A percentile compares a stretch with the other conserved stretches of the same genome.
Conservation (phyloP, 768 basidiomycete species). For the Paxillus involutus region DNA sequence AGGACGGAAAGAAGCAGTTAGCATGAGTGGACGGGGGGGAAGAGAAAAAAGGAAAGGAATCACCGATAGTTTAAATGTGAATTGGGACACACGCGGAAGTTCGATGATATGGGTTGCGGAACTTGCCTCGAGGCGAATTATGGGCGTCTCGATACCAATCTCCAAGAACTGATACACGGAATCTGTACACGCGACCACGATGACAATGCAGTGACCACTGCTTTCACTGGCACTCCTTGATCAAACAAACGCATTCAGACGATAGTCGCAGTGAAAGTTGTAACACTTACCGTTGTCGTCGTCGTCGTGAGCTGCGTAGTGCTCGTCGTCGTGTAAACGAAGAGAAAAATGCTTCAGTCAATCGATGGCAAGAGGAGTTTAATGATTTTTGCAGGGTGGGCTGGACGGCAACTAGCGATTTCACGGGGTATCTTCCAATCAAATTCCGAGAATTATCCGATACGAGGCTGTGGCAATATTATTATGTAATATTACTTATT, state of each 20-base stretch:
- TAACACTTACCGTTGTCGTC: neutral
- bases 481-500: neutral
- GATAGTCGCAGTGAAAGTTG: neutral
- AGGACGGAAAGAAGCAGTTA: slow-evolving; percentile 23
- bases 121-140: slow-evolving; percentile 22
- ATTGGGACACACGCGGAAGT: slow-evolving; percentile 5
- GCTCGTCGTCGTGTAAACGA: neutral
- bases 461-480: neutral
- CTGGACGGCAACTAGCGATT: neutral
- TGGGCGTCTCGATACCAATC: slow-evolving; percentile 11
- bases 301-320: neutral
- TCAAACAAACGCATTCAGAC: neutral
- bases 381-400: neutral
- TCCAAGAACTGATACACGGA: neutral
- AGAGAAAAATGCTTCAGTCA: neutral
- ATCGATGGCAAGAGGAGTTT: neutral
- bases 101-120: slow-evolving; percentile 7
- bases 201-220: neutral
- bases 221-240: neutral
- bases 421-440: slow-evolving; percentile 6
- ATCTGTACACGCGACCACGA: neutral
- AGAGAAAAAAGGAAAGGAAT: slow-evolving; percentile 7
- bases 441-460: slow-evolving; percentile 3
- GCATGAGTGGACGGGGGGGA: slow-evolving; percentile 14
- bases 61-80: slow-evolving; percentile 14